These are phyloP conservation scores for Ustilago bromivora DNA, from an alignment of 1,284 basidiomycete species.

Conservation along the genomic window DNA sequence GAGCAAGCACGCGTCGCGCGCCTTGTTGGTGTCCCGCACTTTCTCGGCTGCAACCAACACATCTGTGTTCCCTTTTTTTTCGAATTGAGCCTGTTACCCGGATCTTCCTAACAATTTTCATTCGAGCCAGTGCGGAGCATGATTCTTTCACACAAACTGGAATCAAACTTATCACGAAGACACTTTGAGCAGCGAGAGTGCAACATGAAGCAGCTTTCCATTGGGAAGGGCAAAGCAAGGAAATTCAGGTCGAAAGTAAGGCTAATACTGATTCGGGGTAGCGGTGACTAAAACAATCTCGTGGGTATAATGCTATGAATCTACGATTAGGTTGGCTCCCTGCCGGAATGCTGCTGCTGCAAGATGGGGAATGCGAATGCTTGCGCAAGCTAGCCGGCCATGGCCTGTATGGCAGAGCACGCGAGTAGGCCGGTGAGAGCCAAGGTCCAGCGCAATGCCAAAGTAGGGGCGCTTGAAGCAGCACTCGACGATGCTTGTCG, in stretches of 20 bases:
- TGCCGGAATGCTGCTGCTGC: background rate
- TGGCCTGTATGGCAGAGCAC: slow-evolving; percentile 31
- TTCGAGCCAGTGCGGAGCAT: background rate
- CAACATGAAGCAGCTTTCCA: background rate
- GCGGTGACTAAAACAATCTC: slow-evolving; percentile 10
- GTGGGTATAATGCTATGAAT: slow-evolving; percentile 29
- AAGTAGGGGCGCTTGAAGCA: background rate
- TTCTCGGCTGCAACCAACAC: slow-evolving; percentile 10
- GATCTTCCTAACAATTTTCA: background rate
- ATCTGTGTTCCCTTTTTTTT: background rate
- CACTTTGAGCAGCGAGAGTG: background rate
- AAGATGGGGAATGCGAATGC: background rate
- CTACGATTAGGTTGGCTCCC: background rate
- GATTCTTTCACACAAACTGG: background rate
- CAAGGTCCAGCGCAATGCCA: slow-evolving; percentile 25
- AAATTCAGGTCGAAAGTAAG: background rate
- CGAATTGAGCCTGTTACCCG: background rate
- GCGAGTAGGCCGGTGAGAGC: slow-evolving; percentile 16
- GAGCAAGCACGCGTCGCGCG: slow-evolving; percentile 29
- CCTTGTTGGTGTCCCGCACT: slow-evolving; percentile 3
- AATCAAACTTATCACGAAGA: background rate
- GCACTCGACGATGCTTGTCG: slow-evolving; percentile 22
- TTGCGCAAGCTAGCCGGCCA: background rate
- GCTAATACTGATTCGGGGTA: too few relatives aligned
- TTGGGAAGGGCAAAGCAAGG: background rate